Conservation (phyloP, 129 eudicot genomes). For the Flaveria bidentis region DNA sequence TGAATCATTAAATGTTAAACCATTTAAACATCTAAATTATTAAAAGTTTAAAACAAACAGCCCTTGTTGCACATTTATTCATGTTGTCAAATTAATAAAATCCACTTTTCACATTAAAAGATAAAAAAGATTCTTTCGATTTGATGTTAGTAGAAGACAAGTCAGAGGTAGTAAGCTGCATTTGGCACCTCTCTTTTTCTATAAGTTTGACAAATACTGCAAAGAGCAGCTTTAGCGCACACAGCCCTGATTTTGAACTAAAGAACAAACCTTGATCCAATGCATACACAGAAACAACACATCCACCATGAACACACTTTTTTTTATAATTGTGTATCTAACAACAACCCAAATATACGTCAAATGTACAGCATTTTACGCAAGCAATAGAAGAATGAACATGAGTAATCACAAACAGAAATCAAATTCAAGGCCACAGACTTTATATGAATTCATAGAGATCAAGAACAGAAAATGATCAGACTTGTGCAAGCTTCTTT, state of each 20-base stretch:
- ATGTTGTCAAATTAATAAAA: too few species aligned
- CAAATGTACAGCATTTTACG: constrained; percentile 29
- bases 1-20: too few species aligned
- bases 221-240: not conserved
- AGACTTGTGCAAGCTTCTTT: constrained; percentile 55
- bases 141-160: too few species aligned
- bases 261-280: not conserved
- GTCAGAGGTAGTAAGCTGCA: too few species aligned
- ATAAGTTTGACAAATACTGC: not conserved
- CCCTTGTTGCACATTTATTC: too few species aligned
- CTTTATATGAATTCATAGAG: constrained; percentile 1
- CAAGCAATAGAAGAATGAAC: constrained; percentile 17
- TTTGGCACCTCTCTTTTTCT: too few species aligned
- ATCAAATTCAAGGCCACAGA: constrained; percentile 21
- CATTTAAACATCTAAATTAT: too few species aligned
- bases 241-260: not conserved
- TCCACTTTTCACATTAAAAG: too few species aligned
- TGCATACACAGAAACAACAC: constrained; percentile 20
- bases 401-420: constrained; percentile 24
- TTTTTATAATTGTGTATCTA: constrained; percentile 7
- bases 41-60: too few species aligned
- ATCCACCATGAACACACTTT: constrained; percentile 23
- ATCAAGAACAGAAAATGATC: constrained; percentile 23
- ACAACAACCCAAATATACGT: constrained; percentile 28
- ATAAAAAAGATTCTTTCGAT: too few species aligned